Evolutionary conservation across 345 rosid species (phyloP).

Genomic region (Arabidopsis arenosa): DNA sequence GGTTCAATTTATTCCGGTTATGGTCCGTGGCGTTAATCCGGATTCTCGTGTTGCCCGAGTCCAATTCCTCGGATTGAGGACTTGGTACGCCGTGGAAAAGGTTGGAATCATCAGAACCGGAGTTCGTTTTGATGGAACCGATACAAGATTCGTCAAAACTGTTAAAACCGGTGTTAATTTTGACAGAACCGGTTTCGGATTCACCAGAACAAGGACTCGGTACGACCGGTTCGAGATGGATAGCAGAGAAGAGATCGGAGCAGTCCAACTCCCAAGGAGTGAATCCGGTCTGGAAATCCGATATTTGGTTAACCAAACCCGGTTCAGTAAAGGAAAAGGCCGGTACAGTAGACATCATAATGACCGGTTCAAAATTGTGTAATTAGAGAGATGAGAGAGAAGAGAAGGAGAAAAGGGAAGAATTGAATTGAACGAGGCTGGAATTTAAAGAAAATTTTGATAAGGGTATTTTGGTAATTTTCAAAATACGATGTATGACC

Average conservation of each 20-base stretch:
- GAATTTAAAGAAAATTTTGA: slow-evolving; percentile 55
- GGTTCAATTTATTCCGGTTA: slow-evolving; percentile 37
- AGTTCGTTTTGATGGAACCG: slow-evolving; percentile 26
- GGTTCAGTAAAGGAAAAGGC: slow-evolving; percentile 48
- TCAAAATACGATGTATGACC: not conserved
- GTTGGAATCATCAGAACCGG: slow-evolving; percentile 14
- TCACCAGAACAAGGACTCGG: slow-evolving; percentile 39
- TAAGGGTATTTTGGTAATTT: slow-evolving; percentile 45
- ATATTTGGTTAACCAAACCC: slow-evolving; percentile 48
- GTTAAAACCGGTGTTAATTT: slow-evolving; percentile 21
- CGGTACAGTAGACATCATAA: slow-evolving; percentile 61
- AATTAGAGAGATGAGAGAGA: slow-evolving; percentile 40
- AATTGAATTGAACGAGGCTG: slow-evolving; percentile 59
- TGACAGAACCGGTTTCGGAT: slow-evolving; percentile 30
- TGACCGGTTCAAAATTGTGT: slow-evolving; percentile 14
- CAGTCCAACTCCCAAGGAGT: slow-evolving; percentile 59
- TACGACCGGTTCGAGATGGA: slow-evolving; percentile 39
- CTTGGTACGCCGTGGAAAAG: not conserved
- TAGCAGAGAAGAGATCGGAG: slow-evolving; percentile 42
- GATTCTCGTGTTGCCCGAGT: not conserved
- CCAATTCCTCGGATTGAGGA: slow-evolving; percentile 15
- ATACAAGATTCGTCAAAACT: slow-evolving; percentile 29
- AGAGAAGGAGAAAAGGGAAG: slow-evolving; percentile 85
- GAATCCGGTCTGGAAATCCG: slow-evolving; percentile 55
- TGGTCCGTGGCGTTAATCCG: slow-evolving; percentile 42